A percentile compares a stretch with the other conserved stretches of the same genome.
Conservation (phyloP, 805 yeast species). For the Jamesozyma piceae region DNA sequence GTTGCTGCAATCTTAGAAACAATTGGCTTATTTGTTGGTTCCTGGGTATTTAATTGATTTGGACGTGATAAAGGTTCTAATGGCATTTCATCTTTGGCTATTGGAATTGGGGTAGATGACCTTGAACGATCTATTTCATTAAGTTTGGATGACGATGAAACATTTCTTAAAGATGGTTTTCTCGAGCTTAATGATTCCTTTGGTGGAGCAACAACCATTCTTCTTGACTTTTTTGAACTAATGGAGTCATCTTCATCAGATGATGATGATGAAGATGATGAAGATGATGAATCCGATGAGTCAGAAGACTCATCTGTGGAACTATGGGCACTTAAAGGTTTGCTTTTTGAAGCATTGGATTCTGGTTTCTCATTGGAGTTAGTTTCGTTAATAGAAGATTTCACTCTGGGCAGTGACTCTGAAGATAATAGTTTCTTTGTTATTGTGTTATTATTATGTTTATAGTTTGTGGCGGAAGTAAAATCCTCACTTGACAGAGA, state of each 20-base stretch:
- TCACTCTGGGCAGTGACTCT: too few species aligned
- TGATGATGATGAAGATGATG: conserved; percentile 20
- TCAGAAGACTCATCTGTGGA: conserved; percentile 1
- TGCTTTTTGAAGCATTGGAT: not conserved
- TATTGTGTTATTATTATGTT: too few species aligned
- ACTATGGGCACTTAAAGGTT: not conserved
- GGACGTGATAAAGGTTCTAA: not conserved
- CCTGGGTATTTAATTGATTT: not conserved
- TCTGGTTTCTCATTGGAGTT: not conserved
- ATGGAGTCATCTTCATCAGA: conserved; percentile 16
- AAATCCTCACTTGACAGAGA: not conserved
- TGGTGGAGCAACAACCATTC: conserved; percentile 42
- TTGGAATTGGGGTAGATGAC: not conserved
- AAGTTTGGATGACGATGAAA: not conserved
- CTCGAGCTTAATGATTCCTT: conserved; percentile 21
- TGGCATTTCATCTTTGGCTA: not conserved
- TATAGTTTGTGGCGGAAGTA: too few species aligned
- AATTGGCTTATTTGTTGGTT: not conserved
- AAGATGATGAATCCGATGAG: conserved; percentile 2
- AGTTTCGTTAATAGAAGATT: not conserved
- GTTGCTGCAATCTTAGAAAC: not conserved
- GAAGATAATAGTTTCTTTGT: conserved; percentile 2
- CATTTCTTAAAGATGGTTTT: conserved; percentile 6
- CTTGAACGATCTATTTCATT: not conserved
- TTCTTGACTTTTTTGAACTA: conserved; percentile 23